Conservation (phyloP, 345 rosid genomes). For the Populus pruinosa region DNA sequence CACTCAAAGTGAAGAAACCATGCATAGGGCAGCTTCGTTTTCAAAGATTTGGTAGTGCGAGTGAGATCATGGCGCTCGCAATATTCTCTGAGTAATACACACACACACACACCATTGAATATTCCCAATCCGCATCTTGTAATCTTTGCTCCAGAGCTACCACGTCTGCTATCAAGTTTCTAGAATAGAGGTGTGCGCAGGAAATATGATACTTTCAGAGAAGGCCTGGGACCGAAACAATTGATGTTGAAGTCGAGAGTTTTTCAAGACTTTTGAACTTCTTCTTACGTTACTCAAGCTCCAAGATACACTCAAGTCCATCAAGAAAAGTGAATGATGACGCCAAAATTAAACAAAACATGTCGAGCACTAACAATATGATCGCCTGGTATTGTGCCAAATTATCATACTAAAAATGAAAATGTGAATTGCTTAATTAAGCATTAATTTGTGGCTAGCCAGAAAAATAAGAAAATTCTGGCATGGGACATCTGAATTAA, state of each 20-base stretch:
- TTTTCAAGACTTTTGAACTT: neutral
- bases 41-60: slow-evolving; percentile 8
- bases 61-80: slow-evolving; percentile 1
- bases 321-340: neutral
- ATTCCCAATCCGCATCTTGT: neutral
- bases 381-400: neutral
- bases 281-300: neutral
- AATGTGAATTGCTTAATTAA: neutral
- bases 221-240: neutral
- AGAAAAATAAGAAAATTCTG: neutral
- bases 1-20: neutral
- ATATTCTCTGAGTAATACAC: neutral
- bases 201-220: neutral
- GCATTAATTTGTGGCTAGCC: neutral
- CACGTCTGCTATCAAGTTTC: neutral
- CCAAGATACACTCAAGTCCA: neutral
- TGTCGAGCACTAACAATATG: neutral
- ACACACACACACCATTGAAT: neutral
- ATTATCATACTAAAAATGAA: neutral
- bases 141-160: neutral
- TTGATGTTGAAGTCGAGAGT: neutral
- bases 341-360: neutral
- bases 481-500: neutral
- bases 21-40: neutral
- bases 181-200: neutral